Evolutionary conservation across 2,329 filamentous ascomycete species (phyloP).

Genomic region (Fusarium brevicatenulatum): DNA sequence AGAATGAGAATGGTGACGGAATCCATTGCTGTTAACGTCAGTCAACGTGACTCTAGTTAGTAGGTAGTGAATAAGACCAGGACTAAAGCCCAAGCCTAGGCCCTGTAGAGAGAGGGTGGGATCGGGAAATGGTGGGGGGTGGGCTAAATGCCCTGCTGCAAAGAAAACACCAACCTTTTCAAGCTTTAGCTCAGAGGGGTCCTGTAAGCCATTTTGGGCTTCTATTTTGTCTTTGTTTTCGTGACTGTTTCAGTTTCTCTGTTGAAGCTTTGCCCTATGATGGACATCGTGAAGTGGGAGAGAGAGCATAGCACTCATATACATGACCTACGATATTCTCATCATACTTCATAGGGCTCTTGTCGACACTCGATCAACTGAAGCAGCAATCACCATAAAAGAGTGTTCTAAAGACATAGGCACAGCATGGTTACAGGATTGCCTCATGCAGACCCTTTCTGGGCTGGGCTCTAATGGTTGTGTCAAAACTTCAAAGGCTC

Average conservation of each 20-base stretch:
- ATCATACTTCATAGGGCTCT: neutral
- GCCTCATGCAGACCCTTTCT: constrained; percentile 7
- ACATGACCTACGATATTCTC: neutral
- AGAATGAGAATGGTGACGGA: constrained; percentile 31
- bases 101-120: constrained; percentile 32
- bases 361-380: neutral
- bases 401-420: neutral
- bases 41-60: constrained; percentile 1
- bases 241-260: neutral
- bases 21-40: constrained; percentile 17
- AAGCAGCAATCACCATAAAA: neutral
- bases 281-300: neutral
- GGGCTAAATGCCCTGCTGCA: constrained; percentile 1
- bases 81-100: constrained; percentile 3
- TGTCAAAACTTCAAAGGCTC: neutral
- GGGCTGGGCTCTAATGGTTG: neutral
- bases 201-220: constrained; percentile 16
- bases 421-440: neutral
- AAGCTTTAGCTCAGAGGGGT: constrained; percentile 26
- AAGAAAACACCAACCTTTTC: constrained; percentile 22
- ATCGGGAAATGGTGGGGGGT: constrained; percentile 36
- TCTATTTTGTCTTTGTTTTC: constrained; percentile 9
- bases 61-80: neutral
- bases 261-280: neutral
- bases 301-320: neutral